Conservation (phyloP, 441 rosid genomes). For the Mallotus repandus region DNA sequence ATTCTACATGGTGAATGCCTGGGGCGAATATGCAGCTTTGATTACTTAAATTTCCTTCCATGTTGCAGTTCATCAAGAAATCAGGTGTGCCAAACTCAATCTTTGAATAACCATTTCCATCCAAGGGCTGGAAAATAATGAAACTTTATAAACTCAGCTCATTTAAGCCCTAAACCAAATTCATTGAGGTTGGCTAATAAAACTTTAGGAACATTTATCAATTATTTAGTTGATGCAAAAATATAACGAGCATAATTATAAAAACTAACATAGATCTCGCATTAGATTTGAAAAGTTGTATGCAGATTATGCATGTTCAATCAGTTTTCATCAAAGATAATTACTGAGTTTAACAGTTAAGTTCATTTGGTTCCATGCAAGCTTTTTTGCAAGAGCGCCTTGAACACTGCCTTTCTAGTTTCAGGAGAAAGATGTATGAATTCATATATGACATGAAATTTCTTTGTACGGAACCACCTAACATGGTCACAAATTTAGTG, state of each 20-base stretch:
- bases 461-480: background rate
- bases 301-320: background rate
- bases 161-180: no score
- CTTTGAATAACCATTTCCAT: slow-evolving; percentile 60
- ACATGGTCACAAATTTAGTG: background rate
- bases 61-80: slow-evolving; percentile 46
- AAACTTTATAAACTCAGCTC: background rate
- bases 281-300: background rate
- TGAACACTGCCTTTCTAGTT: background rate
- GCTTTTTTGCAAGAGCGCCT: background rate
- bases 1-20: slow-evolving; percentile 19
- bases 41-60: slow-evolving; percentile 23
- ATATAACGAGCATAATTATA: background rate
- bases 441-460: background rate
- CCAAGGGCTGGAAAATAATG: slow-evolving; percentile 45
- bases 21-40: slow-evolving; percentile 44
- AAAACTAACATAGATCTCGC: background rate
- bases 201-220: background rate
- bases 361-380: background rate
- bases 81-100: slow-evolving; percentile 70
- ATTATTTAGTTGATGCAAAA: background rate
- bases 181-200: no score
- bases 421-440: background rate
- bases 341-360: background rate
- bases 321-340: background rate